Evolutionary conservation across 306 rosid genomes (phyloP), one percentile per base, ranked within the genome.

Genomic region (Lupinus albus): DNA sequence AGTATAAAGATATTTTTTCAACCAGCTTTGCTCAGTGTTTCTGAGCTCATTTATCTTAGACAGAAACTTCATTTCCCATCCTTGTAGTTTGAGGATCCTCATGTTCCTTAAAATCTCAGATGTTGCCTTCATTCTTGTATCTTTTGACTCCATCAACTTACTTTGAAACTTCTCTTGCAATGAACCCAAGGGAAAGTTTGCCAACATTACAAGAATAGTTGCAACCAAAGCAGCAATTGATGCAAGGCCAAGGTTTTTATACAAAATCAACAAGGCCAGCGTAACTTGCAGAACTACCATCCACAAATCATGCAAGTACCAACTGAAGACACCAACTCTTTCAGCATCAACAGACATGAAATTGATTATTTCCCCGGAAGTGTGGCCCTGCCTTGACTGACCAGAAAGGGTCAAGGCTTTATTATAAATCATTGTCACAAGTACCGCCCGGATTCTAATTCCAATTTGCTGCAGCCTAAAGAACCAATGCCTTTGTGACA

Each of bases 71-170:
- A 68, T 73, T 44, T 81, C 82, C 82, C 82, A 81, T 30, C 70
- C 81, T 68, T 81, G 76, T 1, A 81, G 66, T 35, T 81, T 76
- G 42, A 81, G 79, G 52, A 81, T 73, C 76, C 73, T 68, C 79
- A 81, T 76, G 62, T 72, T 81, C 67, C 60, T 81, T 7, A 81
- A 60, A 59, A 64, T 48, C 85, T 81, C 82, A 18, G 77, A 77
- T 1, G 76, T 77, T 9, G 65, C 50, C 60, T 77, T 77, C 79
- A 77, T 81, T 45, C 82, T 48, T 18, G 7, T 14, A 59, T 81
- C 85, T 39, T 73, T 81, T 7, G 70, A 73, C 32, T 73, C 77
- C 85, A 77, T 76, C 28, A 81, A 32, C 79, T 72, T 81, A 25
- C 25, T n/a, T 3, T 76, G 82, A 62, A 55, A 63, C 68, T 56